phyloP scores from a whole-genome alignment of 305 asterid species.

The Rubia tinctorum region DNA sequence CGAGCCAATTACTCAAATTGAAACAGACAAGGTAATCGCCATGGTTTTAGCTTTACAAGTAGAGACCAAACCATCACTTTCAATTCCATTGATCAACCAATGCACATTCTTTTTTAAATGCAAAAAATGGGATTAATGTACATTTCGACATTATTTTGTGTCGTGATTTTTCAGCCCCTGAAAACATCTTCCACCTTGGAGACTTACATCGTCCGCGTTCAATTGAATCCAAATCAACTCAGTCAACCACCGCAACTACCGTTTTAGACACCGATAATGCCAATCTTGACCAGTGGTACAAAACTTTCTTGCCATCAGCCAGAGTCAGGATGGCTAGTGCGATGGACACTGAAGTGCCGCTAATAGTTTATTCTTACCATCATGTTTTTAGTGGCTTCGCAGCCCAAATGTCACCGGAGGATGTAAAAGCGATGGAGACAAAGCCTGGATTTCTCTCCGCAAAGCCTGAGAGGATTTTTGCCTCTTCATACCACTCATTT shows the following conservation, averaged over 20 bases:
- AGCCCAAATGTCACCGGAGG: slow-evolving; percentile 28
- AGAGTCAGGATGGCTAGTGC: neutral
- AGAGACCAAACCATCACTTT: neutral
- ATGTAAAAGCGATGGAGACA: slow-evolving; percentile 31
- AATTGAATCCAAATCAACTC: neutral
- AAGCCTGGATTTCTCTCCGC: slow-evolving; percentile 38
- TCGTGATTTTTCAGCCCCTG: neutral
- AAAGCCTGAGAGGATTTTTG: slow-evolving; percentile 21
- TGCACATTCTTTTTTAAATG: neutral
- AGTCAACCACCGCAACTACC: neutral
- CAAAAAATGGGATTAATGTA: neutral
- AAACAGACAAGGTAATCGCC: slow-evolving; percentile 87
- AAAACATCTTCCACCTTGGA: neutral
- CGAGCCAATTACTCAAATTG: slow-evolving; percentile 96
- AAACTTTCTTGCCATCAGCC: neutral
- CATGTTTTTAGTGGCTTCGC: slow-evolving; percentile 51
- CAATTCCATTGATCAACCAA: neutral
- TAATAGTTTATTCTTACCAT: slow-evolving; percentile 26
- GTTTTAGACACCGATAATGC: neutral
- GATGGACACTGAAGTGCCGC: neutral
- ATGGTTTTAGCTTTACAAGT: slow-evolving; percentile 3
- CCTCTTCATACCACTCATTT: slow-evolving; percentile 47
- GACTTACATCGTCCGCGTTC: neutral
- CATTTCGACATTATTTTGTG: neutral
- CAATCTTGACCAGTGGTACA: neutral